phyloP scores from a whole-genome alignment of 2,329 filamentous ascomycete species.

The Pestalotiopsis sp. region DNA sequence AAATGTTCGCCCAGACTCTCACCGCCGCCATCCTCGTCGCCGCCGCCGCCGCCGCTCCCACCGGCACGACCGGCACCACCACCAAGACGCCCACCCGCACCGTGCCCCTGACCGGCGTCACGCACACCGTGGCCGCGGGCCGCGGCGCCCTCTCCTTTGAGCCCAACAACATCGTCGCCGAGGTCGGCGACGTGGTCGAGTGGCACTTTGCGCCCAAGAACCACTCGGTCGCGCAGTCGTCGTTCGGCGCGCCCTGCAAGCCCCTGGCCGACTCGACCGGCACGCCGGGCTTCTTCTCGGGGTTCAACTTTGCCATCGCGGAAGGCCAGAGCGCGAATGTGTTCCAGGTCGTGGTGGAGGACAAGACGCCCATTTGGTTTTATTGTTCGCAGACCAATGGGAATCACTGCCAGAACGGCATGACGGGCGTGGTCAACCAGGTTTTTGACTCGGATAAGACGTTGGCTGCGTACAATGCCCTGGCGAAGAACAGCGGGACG shows the following conservation, averaged over 20 bases:
- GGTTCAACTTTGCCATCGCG: conserved; percentile 13
- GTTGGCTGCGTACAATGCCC: conserved; percentile 38
- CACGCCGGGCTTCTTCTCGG: conserved; percentile 14
- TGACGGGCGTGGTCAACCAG: conserved; percentile 17
- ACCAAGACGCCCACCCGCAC: conserved; percentile 33
- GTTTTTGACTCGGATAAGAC: conserved; percentile 39
- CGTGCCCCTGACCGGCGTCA: conserved; percentile 40
- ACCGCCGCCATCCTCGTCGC: conserved; percentile 29
- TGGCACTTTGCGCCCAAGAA: conserved; percentile 57
- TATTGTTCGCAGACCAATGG: conserved; percentile 24
- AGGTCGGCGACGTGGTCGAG: conserved; percentile 53
- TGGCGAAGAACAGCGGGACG: conserved; percentile 34
- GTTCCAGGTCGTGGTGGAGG: conserved; percentile 16
- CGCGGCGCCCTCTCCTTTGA: conserved; percentile 50
- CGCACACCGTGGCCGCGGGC: conserved; percentile 50
- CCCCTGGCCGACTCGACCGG: conserved; percentile 1
- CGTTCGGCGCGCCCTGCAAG: conserved; percentile 44
- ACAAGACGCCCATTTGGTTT: conserved; percentile 16
- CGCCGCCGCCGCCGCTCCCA: conserved; percentile 31
- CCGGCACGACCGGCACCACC: conserved; percentile 27
- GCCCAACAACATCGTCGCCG: conserved; percentile 52
- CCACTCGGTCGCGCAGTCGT: conserved; percentile 50
- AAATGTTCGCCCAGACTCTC: conserved; percentile 36
- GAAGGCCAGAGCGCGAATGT: conserved; percentile 4
- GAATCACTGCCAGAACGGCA: conserved; percentile 16